Evolutionary conservation across 768 basidiomycete species (phyloP), one percentile per base, ranked within the genome.

Genomic region (Pleurotus djamor): DNA sequence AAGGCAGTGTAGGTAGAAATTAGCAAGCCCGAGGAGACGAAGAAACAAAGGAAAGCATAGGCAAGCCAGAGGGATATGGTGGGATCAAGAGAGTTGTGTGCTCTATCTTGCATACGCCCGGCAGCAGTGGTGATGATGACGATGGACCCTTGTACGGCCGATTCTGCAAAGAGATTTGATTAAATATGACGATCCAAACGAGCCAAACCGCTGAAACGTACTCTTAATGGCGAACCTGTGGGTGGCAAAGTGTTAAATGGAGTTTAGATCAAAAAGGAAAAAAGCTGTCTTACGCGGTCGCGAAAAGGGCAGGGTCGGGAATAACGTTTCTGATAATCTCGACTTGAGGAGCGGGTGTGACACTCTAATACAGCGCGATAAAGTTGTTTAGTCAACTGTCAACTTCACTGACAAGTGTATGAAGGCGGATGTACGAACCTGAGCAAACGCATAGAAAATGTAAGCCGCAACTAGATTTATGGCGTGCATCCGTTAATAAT

Each of bases 61-160:
- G 64, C 69, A 45, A 77, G 74, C 76, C 76, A 78, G 38, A 76
- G 66, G 1, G 70, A 69, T 35, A 76, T 71, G 1, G 74, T 72
- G 14, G 71, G 69, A 52, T 73, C 71, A 52, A 77, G 74, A 6
- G 75, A 74, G 64, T 70, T 47, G 58, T 64, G 67, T 3, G 75
- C 69, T 55, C 67, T 62, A 63, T 76, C 77, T 63, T 78, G 77
- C 10, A 77, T 64, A 59, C 73, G 72, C 16, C 77, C 76, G 3
- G 76, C 75, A 0, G 73, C 76, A 14, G 71, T 75, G 7, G 76
- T 76, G 63, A 77, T 75, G 62, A 78, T 77, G 28, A 77, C 75
- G 49, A 76, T 74, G 34, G 72, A 74, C 6, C 72, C 76, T 61
- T 78, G 77, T 0, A 77, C 72, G 32, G 76, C 71, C 33, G 76